Percentiles rank a stretch among this genome's conserved stretches.
phyloP scores from a whole-genome alignment of 2,329 filamentous ascomycete species.

The Sarocladium oryzae region DNA sequence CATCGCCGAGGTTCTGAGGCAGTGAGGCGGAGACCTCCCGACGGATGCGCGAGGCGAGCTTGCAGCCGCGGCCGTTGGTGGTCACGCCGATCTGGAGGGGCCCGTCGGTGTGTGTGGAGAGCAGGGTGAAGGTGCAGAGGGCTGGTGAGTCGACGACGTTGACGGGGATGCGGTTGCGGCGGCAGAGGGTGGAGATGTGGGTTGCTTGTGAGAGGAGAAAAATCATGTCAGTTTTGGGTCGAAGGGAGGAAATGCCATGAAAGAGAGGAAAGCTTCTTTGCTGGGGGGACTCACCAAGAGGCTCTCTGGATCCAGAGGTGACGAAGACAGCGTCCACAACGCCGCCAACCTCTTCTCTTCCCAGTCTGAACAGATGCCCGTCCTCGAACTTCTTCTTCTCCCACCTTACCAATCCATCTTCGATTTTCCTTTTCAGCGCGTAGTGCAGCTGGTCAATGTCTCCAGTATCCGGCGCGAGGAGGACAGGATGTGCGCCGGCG shows the following conservation, averaged over 20 bases:
- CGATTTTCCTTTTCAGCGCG: conserved; percentile 55
- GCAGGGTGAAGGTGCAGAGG: conserved; percentile 82
- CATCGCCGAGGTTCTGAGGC: conserved; percentile 66
- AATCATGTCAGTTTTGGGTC: conserved; percentile 3
- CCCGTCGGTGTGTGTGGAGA: conserved; percentile 84
- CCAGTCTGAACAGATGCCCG: conserved; percentile 64
- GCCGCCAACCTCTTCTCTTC: conserved; percentile 68
- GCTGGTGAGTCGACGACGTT: conserved; percentile 85
- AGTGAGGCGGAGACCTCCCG: conserved; percentile 80
- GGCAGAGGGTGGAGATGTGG: conserved; percentile 69
- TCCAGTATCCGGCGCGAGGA: conserved; percentile 62
- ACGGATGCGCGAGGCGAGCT: conserved; percentile 81
- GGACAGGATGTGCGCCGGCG: conserved; percentile 72
- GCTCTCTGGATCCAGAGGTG: conserved; percentile 49
- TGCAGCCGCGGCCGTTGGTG: conserved; percentile 91
- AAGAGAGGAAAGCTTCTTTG: no score
- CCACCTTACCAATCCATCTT: conserved; percentile 61
- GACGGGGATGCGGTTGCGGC: conserved; percentile 75
- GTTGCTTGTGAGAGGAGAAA: background rate
- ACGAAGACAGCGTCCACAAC: conserved; percentile 93
- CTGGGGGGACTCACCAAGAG: conserved; percentile 26
- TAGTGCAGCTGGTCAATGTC: conserved; percentile 46
- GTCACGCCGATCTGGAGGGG: conserved; percentile 93
- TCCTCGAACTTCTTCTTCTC: conserved; percentile 61
- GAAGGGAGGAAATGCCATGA: no score